These are phyloP conservation scores for Arxiozyma bovina DNA, from an alignment of 1,139 yeast genomes.

Conservation along the genomic window DNA sequence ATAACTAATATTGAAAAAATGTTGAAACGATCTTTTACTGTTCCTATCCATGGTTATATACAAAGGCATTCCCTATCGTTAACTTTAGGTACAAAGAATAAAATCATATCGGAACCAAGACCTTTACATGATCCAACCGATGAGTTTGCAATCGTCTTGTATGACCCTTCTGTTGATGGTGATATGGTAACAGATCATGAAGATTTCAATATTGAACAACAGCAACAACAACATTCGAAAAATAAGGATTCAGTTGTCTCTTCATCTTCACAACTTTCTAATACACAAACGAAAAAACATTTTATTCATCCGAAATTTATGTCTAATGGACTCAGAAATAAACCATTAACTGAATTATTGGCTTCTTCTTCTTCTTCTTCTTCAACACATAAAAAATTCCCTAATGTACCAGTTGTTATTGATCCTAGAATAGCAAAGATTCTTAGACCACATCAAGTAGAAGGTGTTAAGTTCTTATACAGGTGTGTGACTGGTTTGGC, in stretches of 20 bases:
- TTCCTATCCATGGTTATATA: constrained; percentile 40
- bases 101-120: constrained; percentile 65
- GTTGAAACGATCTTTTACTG: constrained; percentile 38
- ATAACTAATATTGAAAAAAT: constrained; percentile 34
- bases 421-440: constrained; percentile 83
- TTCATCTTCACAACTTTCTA: constrained; percentile 12
- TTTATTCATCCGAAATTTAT: constrained; percentile 19
- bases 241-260: neutral
- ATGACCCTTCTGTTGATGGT: constrained; percentile 79
- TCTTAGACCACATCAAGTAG: constrained; percentile 91
- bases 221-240: neutral
- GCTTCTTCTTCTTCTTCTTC: constrained; percentile 47
- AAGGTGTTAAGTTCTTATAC: constrained; percentile 86
- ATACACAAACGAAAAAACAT: neutral
- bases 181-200: constrained; percentile 29
- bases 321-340: constrained; percentile 39
- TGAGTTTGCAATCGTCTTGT: constrained; percentile 88
- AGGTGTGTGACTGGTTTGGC: constrained; percentile 84
- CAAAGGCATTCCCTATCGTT: constrained; percentile 45
- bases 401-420: constrained; percentile 91
- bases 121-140: constrained; percentile 90
- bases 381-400: constrained; percentile 39
- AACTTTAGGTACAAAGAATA: constrained; percentile 74
- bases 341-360: constrained; percentile 69
- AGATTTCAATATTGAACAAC: neutral